These are phyloP conservation scores for Pseudogymnoascus sp. DNA, from an alignment of 2,329 filamentous ascomycete genomes.

Conservation along the genomic window DNA sequence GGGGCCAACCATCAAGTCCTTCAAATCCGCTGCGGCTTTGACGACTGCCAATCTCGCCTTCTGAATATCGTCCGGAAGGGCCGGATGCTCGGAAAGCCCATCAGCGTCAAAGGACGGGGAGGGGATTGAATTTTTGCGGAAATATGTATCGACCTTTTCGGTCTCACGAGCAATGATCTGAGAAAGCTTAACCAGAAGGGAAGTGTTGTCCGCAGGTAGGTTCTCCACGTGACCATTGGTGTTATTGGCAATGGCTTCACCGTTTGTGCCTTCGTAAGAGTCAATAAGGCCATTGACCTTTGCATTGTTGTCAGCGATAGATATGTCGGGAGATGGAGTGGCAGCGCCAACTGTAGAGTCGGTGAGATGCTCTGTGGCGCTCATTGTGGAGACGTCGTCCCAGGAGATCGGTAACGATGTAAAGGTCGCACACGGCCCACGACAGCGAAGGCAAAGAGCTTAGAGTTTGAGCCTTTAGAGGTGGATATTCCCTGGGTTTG, in stretches of 20 bases:
- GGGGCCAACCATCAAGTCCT: constrained; percentile 41
- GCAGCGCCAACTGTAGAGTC: neutral
- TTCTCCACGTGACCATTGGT: neutral
- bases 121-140: constrained; percentile 35
- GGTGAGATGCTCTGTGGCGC: neutral
- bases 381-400: constrained; percentile 6
- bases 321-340: neutral
- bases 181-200: constrained; percentile 39
- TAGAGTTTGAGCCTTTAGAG: neutral
- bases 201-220: constrained; percentile 15
- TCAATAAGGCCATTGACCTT: neutral
- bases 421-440: neutral
- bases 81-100: constrained; percentile 39
- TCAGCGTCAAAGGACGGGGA: constrained; percentile 40
- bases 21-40: constrained; percentile 41
- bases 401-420: neutral
- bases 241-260: neutral
- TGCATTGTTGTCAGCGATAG: neutral
- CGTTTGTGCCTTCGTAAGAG: neutral
- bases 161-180: constrained; percentile 41
- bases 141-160: constrained; percentile 40
- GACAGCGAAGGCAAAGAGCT: neutral
- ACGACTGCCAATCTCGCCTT: constrained; percentile 40
- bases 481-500: neutral
- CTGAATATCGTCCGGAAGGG: constrained; percentile 38